Evolutionary conservation across 208 protist species (phyloP), one percentile per base, ranked within the genome.

Genomic region (Acanthamoeba healyi): DNA sequence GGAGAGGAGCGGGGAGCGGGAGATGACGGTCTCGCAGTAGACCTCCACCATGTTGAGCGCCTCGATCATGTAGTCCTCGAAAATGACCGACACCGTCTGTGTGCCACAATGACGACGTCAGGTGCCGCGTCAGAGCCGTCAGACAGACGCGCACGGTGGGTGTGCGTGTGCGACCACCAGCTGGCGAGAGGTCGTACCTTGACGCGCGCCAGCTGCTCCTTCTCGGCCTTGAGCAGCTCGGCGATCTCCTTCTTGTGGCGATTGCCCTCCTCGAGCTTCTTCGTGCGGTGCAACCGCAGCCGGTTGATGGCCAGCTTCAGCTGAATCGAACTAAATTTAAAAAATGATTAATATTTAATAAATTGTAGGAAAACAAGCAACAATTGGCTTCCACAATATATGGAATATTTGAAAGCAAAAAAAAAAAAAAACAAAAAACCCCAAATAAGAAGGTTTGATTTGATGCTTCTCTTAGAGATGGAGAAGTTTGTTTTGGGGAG

Each of bases 51-150:
- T 88, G 79, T 88, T 88, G 42, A 88, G 79, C 6, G 51, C 79
- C 46, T 88, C 79, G 49, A 88, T 63, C 79, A 88, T 88, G 79
- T 88, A 88, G 51, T 88, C 79, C 79, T 63, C 79, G 17, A 88
- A 88, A 12, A 88, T 88, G 32, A 88, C 79, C 51, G 49, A 32
- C 79, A 88, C 79, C 79, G 51, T 63, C 79, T 88, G 51, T 10
- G 12, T 1, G 5, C 29, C n/a, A n/a, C n/a, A n/a, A 7, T 86
- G 40, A 70, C 19, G 10, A 70, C n/a, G 29, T 70, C 61, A 26
- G 19, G 29, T 24, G 10, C n/a, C n/a, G n/a, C n/a, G n/a, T n/a
- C n/a, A n/a, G n/a, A n/a, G n/a, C n/a, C n/a, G n/a, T n/a, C n/a
- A n/a, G n/a, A n/a, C n/a, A n/a, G n/a, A n/a, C n/a, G n/a, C n/a